Base-by-base conservation (phyloP, 352 stramenopile species). In the Peronospora farinosa region DNA sequence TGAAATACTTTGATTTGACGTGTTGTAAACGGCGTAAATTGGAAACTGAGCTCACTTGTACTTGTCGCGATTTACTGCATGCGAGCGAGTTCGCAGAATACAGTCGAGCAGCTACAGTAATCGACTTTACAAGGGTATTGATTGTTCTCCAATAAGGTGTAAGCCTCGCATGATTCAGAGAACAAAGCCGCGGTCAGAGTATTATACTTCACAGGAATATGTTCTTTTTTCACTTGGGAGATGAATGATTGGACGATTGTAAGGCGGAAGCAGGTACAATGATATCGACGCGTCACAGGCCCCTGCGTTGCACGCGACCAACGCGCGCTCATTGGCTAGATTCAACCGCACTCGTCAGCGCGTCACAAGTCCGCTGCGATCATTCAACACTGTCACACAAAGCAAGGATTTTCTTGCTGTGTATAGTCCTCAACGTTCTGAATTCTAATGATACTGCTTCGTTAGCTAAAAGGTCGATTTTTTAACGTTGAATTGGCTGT, bases 11-110 rank as follows among this genome's bases (percentile, higher is more conserved):
- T 41, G 45, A 51, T 27, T 27, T 33, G 28, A 57, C 42, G 31
- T 61, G 41, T 21, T 43, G 35, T 36, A 17, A 5, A 66, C 40
- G 32, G 63, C 19, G 63, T 53, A 65, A 75, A 67, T 77, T 80
- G 54, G 36, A 53, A 69, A 77, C 50, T 80, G 69, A 51, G 40
- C 32, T 21, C 23, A 27, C 23, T 27, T 27, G 23, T n/a, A n/a
- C n/a, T n/a, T n/a, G n/a, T n/a, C n/a, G 2, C 23, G n/a, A 27
- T 27, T 27, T 12, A 12, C 16, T 45, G 15, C 5, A n/a, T 27
- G 3, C 16, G 3, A 13, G 9, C 15, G 15, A 30, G 12, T 42
- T n/a, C 7, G 41, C 16, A 23, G 27, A 38, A 30, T 42, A 42
- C 15, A 39, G 27, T 31, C 27, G 8, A 32, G 16, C 21, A 19